phyloP scores from a whole-genome alignment of 495 filamentous ascomycete species.

The Amniculicola lignicola region DNA sequence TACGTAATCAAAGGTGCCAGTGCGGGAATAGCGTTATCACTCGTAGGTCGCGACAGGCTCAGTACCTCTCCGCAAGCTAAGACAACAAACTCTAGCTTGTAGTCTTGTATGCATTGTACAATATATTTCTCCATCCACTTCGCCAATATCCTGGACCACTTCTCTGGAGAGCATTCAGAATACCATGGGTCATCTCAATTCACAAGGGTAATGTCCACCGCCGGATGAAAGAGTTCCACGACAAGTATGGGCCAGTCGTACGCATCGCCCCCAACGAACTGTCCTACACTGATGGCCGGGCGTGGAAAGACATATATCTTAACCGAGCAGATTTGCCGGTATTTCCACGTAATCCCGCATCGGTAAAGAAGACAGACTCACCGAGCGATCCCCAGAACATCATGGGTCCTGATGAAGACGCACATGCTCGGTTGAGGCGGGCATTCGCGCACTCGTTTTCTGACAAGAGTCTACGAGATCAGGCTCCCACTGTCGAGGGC shows the following conservation, averaged over 20 bases:
- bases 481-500: slow-evolving; percentile 14
- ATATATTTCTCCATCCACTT: slow-evolving; percentile 52
- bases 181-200: slow-evolving; percentile 38
- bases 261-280: slow-evolving; percentile 27
- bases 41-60: no score
- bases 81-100: not conserved
- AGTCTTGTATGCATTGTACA: slow-evolving; percentile 40
- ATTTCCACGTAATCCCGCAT: slow-evolving; percentile 11
- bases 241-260: slow-evolving; percentile 24
- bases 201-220: slow-evolving; percentile 18
- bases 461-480: slow-evolving; percentile 19
- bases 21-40: no score
- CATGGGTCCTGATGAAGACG: slow-evolving; percentile 19
- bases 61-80: no score
- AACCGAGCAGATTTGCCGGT: slow-evolving; percentile 7
- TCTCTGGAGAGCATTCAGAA: slow-evolving; percentile 42
- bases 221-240: slow-evolving; percentile 19
- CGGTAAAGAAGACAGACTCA: slow-evolving; percentile 15
- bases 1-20: no score
- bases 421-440: slow-evolving; percentile 8
- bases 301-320: slow-evolving; percentile 29
- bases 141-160: slow-evolving; percentile 52
- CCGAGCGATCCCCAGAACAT: slow-evolving; percentile 20
- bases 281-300: slow-evolving; percentile 17
- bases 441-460: slow-evolving; percentile 23